A percentile compares a stretch with the other conserved stretches of the same genome.
phyloP scores from a whole-genome alignment of 805 yeast genomes.

The Phaffomyces antillensis region DNA sequence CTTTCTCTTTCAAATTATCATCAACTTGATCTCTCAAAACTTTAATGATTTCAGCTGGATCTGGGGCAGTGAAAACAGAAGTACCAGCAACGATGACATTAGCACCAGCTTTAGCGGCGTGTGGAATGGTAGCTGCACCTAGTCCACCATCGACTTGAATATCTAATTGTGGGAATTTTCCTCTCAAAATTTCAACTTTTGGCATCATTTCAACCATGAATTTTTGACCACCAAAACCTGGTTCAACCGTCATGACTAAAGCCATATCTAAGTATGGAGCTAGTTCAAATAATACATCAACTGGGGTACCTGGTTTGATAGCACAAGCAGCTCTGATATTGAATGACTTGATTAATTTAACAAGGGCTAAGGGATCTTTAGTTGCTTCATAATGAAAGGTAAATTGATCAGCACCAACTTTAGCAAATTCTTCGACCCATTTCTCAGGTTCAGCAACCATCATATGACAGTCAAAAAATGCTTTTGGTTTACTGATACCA shows the following conservation, averaged over 20 bases:
- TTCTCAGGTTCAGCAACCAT: constrained; percentile 90
- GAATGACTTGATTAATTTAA: constrained; percentile 62
- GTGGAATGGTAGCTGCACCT: constrained; percentile 75
- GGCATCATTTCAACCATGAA: constrained; percentile 97
- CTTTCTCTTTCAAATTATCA: constrained; percentile 38
- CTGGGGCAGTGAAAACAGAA: constrained; percentile 77
- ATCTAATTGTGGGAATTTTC: constrained; percentile 67
- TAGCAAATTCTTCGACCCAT: constrained; percentile 90
- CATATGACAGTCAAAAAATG: constrained; percentile 93
- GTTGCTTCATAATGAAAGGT: constrained; percentile 96
- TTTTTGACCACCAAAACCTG: constrained; percentile 97
- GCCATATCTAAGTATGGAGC: constrained; percentile 85
- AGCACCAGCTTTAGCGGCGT: constrained; percentile 96
- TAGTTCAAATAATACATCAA: constrained; percentile 69
- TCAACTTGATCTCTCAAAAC: constrained; percentile 60
- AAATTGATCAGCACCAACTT: constrained; percentile 92
- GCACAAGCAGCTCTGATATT: constrained; percentile 97
- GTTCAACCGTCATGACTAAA: constrained; percentile 97
- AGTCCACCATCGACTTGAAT: constrained; percentile 97
- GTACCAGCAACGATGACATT: constrained; percentile 98
- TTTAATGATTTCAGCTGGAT: constrained; percentile 69
- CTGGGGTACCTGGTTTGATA: constrained; percentile 87
- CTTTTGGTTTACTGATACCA: constrained; percentile 37
- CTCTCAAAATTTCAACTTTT: constrained; percentile 74
- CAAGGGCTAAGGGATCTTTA: constrained; percentile 64